Evolutionary conservation across 805 yeast genomes (phyloP), one percentile per base, ranked within the genome.

Genomic region (Kodamaea restingae): DNA sequence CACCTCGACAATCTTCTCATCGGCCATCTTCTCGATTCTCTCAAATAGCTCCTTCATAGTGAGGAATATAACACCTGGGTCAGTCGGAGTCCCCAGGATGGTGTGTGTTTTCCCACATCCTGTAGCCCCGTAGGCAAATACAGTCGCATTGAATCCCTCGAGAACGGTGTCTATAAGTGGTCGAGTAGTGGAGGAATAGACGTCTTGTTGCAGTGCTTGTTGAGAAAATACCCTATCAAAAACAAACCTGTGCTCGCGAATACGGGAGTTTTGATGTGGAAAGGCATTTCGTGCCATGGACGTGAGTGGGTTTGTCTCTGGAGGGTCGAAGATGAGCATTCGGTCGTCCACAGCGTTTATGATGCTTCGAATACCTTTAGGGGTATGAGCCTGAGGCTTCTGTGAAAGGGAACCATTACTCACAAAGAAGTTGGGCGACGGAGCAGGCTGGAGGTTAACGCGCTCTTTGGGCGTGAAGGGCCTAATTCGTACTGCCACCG

Each of bases 101-200:
- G 98, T 90, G 56, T 84, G 88, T 0, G 97, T 90, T 56, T 90
- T 90, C n/a, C 98, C 98, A 60, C 97, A 90, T 0, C 98, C 98
- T 0, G 98, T 90, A 20, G 98, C 95, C 1, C 98, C 98, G 57
- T 90, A 90, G 0, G 98, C 97, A 66, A 90, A 90, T 0, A 90
- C 87, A 0, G 96, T 88, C 4, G 95, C 82, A 57, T 91, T 88
- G 60, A 68, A 86, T 0, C 97, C 98, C 45, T 85, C 93, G 30
- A 90, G 58, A 0, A 88, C 80, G 28, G 81, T 74, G 44, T 81
- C 87, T 6, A 90, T 65, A 35, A 88, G 64, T 0, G 95, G 91
- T 36, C 71, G 66, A 0, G 95, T 78, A 1, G 95, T 86, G 21
- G 61, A 58, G 18, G 64, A 54, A 54, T 77, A 90, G 0, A 90